These are phyloP conservation scores for Trypanosoma melophagium DNA, from an alignment of 208 protist species.

Conservation along the genomic window DNA sequence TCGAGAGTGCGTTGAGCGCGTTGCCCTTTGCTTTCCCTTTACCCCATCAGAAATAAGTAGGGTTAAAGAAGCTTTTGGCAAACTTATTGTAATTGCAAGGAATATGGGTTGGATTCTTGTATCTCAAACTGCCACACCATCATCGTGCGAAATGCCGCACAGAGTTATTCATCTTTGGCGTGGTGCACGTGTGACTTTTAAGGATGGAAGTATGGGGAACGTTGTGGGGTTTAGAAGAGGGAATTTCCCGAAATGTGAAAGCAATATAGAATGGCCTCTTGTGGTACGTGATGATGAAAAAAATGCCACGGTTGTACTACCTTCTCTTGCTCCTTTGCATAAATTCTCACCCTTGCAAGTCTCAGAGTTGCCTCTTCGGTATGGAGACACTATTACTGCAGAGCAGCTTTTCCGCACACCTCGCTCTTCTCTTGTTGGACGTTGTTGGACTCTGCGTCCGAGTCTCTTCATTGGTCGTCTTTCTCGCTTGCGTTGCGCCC, in stretches of 20 bases:
- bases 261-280: conserved; percentile 9
- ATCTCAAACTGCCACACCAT: conserved; percentile 10
- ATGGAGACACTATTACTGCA: conserved; percentile 13
- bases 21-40: conserved; percentile 15
- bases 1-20: conserved; percentile 12
- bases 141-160: conserved; percentile 13
- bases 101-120: conserved; percentile 16
- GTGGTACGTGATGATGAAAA: conserved; percentile 14
- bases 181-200: conserved; percentile 15
- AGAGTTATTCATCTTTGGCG: conserved; percentile 19
- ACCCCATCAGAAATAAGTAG: background rate
- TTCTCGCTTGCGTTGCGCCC: conserved; percentile 13
- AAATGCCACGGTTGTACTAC: background rate
- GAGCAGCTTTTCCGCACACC: conserved; percentile 20
- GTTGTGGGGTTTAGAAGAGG: conserved; percentile 5
- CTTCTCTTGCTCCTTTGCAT: background rate
- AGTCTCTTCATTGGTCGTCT: conserved; percentile 23
- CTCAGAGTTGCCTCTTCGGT: conserved; percentile 19
- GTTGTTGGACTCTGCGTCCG: conserved; percentile 9
- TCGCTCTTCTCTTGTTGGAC: background rate
- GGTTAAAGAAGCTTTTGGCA: background rate
- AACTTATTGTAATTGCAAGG: background rate
- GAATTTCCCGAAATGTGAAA: background rate
- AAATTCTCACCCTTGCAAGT: background rate
- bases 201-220: conserved; percentile 16